Conservation (phyloP, 768 basidiomycete species). For the Polyporus arcularius region DNA sequence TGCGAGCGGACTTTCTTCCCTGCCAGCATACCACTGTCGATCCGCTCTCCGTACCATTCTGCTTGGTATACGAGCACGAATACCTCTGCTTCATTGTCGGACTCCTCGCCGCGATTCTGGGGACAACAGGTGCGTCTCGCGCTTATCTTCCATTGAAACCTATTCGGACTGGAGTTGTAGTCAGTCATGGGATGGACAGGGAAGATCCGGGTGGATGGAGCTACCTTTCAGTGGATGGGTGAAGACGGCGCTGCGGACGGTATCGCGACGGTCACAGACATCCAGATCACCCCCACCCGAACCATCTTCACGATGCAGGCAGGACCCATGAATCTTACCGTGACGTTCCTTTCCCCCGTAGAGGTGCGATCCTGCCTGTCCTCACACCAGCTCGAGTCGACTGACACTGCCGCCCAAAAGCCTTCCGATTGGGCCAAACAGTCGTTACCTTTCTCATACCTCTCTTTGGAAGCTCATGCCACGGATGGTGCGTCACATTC, state of each 20-base stretch:
- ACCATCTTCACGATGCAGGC: slow-evolving; percentile 35
- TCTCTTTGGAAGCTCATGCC: slow-evolving; percentile 32
- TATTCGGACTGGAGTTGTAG: background rate
- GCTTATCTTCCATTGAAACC: too few relatives aligned
- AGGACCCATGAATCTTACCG: slow-evolving; percentile 37
- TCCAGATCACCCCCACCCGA: slow-evolving; percentile 37
- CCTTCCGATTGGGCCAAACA: slow-evolving; percentile 38
- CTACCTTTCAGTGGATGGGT: slow-evolving; percentile 20
- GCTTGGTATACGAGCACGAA: slow-evolving; percentile 19
- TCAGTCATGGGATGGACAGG: slow-evolving; percentile 23
- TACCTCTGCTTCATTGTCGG: background rate
- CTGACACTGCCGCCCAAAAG: slow-evolving; percentile 13
- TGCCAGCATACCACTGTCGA: slow-evolving; percentile 25
- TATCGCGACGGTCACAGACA: slow-evolving; percentile 22
- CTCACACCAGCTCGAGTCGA: background rate
- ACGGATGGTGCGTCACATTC: slow-evolving; percentile 34
- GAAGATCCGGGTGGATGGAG: slow-evolving; percentile 20
- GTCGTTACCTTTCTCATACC: slow-evolving; percentile 42
- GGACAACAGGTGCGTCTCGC: slow-evolving; percentile 2
- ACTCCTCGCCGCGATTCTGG: slow-evolving; percentile 24
- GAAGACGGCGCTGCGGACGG: background rate
- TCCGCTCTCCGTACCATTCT: slow-evolving; percentile 30
- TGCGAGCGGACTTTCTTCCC: slow-evolving; percentile 17
- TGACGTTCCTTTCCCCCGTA: slow-evolving; percentile 42
- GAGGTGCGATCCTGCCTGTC: slow-evolving; percentile 29